phyloP scores from a whole-genome alignment of 352 stramenopile species.

The Phytophthora quininea region DNA sequence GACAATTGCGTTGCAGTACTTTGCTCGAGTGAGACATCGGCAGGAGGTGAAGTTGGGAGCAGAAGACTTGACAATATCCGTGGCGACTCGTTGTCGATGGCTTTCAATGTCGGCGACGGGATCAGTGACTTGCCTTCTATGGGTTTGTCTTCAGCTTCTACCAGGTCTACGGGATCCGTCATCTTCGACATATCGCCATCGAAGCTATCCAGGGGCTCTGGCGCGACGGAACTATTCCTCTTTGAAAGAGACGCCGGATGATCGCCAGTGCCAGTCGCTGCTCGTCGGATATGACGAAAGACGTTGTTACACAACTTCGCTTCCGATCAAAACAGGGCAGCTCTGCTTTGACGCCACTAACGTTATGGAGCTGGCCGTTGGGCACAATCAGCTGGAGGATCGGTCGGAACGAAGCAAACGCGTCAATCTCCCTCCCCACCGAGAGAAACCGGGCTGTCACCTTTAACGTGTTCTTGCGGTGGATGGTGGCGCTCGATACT shows the following conservation, averaged over 20 bases:
- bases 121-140: constrained; percentile 12
- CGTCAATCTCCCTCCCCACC: constrained; percentile 36
- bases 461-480: constrained; percentile 30
- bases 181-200: constrained; percentile 11
- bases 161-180: constrained; percentile 3
- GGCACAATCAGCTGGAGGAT: constrained; percentile 62
- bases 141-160: constrained; percentile 9
- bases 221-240: constrained; percentile 15
- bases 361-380: constrained; percentile 47
- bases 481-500: not conserved
- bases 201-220: not conserved
- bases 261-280: constrained; percentile 14
- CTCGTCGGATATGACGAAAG: not conserved
- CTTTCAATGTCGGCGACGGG: constrained; percentile 14
- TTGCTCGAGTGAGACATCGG: not conserved
- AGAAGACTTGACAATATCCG: not conserved
- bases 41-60: not conserved
- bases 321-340: not conserved
- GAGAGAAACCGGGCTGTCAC: constrained; percentile 36
- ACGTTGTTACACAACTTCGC: constrained; percentile 4
- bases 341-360: constrained; percentile 8
- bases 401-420: constrained; percentile 42
- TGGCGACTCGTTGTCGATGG: constrained; percentile 8
- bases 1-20: not conserved
- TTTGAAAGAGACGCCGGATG: constrained; percentile 22